A percentile compares a stretch with the other conserved stretches of the same genome.
phyloP scores from a whole-genome alignment of 1,139 yeast genomes.

The Protomyces inouyei region DNA sequence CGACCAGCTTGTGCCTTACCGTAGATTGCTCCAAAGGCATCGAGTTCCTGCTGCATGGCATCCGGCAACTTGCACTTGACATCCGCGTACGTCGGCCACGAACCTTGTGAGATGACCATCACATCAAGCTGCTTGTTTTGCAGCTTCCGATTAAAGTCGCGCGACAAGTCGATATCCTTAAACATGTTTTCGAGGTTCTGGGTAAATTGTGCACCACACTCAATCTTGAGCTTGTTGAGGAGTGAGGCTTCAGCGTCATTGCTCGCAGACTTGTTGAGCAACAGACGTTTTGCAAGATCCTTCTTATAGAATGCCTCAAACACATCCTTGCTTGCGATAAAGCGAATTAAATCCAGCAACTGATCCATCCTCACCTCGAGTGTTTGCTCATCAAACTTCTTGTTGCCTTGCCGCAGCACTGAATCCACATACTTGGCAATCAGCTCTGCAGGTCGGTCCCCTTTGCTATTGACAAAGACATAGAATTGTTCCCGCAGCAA shows the following conservation, averaged over 20 bases:
- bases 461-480: slow-evolving; percentile 34
- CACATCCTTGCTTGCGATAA: slow-evolving; percentile 40
- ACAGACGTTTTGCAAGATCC: slow-evolving; percentile 42
- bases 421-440: slow-evolving; percentile 43
- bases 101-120: slow-evolving; percentile 38
- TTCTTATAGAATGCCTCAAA: slow-evolving; percentile 41
- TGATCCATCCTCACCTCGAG: slow-evolving; percentile 33
- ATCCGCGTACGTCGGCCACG: slow-evolving; percentile 41
- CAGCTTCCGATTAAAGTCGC: slow-evolving; percentile 31
- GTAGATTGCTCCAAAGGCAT: slow-evolving; percentile 36
- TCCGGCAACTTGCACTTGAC: slow-evolving; percentile 36
- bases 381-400: slow-evolving; percentile 33
- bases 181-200: slow-evolving; percentile 41
- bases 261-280: slow-evolving; percentile 37
- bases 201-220: slow-evolving; percentile 39
- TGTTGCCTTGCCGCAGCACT: slow-evolving; percentile 36
- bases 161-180: slow-evolving; percentile 38
- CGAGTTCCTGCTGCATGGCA: slow-evolving; percentile 33
- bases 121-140: slow-evolving; percentile 34
- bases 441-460: slow-evolving; percentile 36
- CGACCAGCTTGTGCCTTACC: slow-evolving; percentile 34
- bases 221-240: slow-evolving; percentile 36
- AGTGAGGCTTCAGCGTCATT: slow-evolving; percentile 37
- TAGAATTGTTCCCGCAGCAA: slow-evolving; percentile 35
- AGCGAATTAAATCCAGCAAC: slow-evolving; percentile 37